Conservation (phyloP, 257 asterid genomes). For the Parsonsia alboflavescens region DNA sequence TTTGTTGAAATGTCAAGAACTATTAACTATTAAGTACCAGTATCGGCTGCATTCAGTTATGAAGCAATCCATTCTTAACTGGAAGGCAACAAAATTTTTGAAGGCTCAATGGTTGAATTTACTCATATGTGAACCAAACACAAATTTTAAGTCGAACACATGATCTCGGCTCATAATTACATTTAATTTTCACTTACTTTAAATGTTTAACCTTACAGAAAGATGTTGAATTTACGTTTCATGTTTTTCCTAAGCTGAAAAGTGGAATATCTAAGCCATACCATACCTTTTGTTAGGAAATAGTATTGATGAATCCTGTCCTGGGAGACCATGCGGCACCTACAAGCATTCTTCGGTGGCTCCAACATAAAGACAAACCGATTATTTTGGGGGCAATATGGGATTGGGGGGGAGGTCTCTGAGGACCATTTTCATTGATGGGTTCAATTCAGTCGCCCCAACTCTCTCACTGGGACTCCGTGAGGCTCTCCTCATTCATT, state of each 20-base stretch:
- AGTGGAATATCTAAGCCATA: background rate
- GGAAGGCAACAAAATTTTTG: background rate
- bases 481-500: background rate
- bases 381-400: slow-evolving; percentile 4
- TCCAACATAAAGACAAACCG: background rate
- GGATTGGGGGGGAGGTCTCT: background rate
- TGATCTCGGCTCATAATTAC: too few relatives aligned
- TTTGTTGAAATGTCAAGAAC: background rate
- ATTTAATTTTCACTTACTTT: too few relatives aligned
- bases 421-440: slow-evolving; percentile 33
- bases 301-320: background rate
- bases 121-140: too few relatives aligned
- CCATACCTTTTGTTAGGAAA: background rate
- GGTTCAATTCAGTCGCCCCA: slow-evolving; percentile 3
- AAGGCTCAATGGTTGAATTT: too few relatives aligned
- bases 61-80: background rate
- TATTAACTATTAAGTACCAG: too few relatives aligned
- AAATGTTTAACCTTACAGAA: too few relatives aligned
- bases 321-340: slow-evolving; percentile 10
- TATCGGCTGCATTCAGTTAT: background rate
- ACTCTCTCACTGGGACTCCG: slow-evolving; percentile 1
- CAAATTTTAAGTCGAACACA: too few relatives aligned
- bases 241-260: too few relatives aligned
- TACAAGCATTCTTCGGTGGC: background rate
- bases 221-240: too few relatives aligned